These are phyloP conservation scores for Vaccinium darrowii DNA, from an alignment of 148 eudicot species.

Conservation along the genomic window DNA sequence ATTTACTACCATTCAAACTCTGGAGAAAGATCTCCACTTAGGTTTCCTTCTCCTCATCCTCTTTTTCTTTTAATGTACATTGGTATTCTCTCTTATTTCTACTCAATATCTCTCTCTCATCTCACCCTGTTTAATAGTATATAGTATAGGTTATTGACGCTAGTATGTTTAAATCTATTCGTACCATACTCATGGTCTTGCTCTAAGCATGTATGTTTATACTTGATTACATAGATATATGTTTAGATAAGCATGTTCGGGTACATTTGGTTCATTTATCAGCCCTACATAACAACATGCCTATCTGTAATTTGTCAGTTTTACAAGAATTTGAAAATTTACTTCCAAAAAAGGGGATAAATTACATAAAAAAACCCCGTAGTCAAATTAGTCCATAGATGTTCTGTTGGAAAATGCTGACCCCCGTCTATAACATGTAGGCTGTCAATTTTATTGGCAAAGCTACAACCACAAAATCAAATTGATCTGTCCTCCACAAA, in stretches of 20 bases:
- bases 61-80: not conserved
- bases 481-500: not conserved
- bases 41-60: constrained; percentile 34
- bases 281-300: not conserved
- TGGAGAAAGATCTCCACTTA: constrained; percentile 62
- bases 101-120: not conserved
- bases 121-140: not conserved
- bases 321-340: not conserved
- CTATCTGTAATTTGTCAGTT: not conserved
- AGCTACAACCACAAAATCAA: constrained; percentile 7
- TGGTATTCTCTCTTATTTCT: not conserved
- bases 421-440: not conserved
- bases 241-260: not conserved
- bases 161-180: too few species aligned
- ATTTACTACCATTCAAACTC: constrained; percentile 58
- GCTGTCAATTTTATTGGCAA: not conserved
- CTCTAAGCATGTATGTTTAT: not conserved
- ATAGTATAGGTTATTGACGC: too few species aligned
- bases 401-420: not conserved
- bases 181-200: not conserved
- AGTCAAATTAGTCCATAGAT: not conserved
- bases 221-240: not conserved
- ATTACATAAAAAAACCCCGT: not conserved
- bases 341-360: not conserved
- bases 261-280: not conserved